Percentiles rank a stretch among this genome's conserved stretches.
Evolutionary conservation across 352 stramenopile species (phyloP).

Genomic region (Globisporangium radiosum): DNA sequence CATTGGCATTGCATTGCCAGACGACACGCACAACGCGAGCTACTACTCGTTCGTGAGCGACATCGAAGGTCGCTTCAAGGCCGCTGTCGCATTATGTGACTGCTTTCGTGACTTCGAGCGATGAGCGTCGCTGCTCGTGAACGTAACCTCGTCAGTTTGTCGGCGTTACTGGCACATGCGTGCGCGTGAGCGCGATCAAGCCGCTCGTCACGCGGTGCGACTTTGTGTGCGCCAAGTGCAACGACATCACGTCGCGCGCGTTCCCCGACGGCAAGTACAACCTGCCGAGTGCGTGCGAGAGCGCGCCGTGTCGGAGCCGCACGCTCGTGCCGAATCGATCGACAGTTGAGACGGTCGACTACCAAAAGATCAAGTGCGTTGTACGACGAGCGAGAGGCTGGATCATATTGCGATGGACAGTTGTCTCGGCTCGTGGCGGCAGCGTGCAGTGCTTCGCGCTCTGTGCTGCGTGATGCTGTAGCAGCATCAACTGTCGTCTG

Average conservation of each 20-base stretch:
- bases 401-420: too few relatives aligned
- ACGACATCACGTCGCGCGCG: conserved; percentile 48
- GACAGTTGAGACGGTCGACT: conserved; percentile 87
- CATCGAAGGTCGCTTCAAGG: conserved; percentile 46
- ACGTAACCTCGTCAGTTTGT: conserved; percentile 68
- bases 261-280: conserved; percentile 83
- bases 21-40: conserved; percentile 29
- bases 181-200: conserved; percentile 80
- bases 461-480: too few relatives aligned
- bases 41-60: conserved; percentile 49
- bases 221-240: conserved; percentile 83
- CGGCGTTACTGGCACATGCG: conserved; percentile 59
- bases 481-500: too few relatives aligned
- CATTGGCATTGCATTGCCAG: conserved; percentile 30
- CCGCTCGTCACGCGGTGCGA: conserved; percentile 80
- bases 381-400: too few relatives aligned
- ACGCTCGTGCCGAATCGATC: conserved; percentile 74
- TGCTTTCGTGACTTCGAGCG: conserved; percentile 43
- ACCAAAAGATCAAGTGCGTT: conserved; percentile 82
- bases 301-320: conserved; percentile 45
- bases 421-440: too few relatives aligned
- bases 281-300: conserved; percentile 54
- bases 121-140: conserved; percentile 39
- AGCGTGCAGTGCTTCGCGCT: too few relatives aligned
- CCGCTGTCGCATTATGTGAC: conserved; percentile 44